phyloP scores from a whole-genome alignment of 495 filamentous ascomycete species.

The Trichoderma virens region DNA sequence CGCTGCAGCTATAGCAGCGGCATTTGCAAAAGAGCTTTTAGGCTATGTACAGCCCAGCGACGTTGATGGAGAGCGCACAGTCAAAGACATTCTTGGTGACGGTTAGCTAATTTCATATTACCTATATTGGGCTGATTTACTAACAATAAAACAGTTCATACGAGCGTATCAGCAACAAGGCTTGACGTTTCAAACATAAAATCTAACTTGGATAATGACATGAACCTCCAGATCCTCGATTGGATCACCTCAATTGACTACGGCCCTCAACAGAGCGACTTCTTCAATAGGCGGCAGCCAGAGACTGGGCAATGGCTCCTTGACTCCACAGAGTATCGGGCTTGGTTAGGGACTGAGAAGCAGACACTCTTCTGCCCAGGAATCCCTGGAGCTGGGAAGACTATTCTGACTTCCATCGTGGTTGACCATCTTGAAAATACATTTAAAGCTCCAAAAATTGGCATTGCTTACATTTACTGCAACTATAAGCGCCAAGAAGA shows the following conservation, averaged over 20 bases:
- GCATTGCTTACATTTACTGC: conserved; percentile 38
- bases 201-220: neutral
- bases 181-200: neutral
- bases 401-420: conserved; percentile 26
- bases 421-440: conserved; percentile 26
- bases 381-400: conserved; percentile 28
- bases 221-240: neutral
- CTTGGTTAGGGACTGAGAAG: conserved; percentile 26
- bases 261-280: neutral
- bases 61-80: neutral
- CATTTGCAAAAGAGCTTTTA: neutral
- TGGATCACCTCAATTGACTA: neutral
- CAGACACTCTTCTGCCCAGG: too few species aligned
- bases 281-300: conserved; percentile 14
- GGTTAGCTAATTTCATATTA: neutral
- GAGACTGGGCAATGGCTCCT: conserved; percentile 37
- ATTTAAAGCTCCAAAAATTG: conserved; percentile 20
- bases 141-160: neutral
- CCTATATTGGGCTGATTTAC: neutral
- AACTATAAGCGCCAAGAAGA: conserved; percentile 23
- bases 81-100: neutral
- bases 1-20: neutral
- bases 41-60: neutral
- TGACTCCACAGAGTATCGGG: conserved; percentile 20
- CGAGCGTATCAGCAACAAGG: neutral